Evolutionary conservation across 208 protist species (phyloP), one percentile per base, ranked within the genome.

Genomic region (Leishmania guyanensis): DNA sequence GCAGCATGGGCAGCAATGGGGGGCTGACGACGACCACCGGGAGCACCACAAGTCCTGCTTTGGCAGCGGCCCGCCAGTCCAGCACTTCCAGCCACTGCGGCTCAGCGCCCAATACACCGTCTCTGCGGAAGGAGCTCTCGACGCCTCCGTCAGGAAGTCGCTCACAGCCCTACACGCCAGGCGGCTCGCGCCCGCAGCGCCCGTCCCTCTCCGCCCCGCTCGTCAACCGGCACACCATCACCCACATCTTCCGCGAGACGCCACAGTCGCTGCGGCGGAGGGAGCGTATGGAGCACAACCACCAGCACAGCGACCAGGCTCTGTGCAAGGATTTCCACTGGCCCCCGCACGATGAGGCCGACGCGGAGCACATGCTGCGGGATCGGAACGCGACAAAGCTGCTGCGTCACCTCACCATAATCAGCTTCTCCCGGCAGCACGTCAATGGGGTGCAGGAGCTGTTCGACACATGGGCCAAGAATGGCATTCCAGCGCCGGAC

Each of bases 401-500:
- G 78, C 80, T 94, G 77, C 83, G 88, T 39, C 92, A 96, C 84
- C 80, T 96, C 43, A 84, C 73, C 43, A 91, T 96, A 39, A 74
- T 94, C 54, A 84, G 84, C 65, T 94, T 93, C 75, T 90, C 92
- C 0, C 77, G 89, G 36, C 84, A 88, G 64, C 78, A 94, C 77
- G 76, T 89, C 9, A 79, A 75, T 17, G 89, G 87, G 39, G 84
- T 96, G 65, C 80, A 87, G 75, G 80, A 90, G 46, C 80, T 95
- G 17, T 91, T 96, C 76, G 82, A 93, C 46, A 90, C 86, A 58
- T 94, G 90, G 89, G 85, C 81, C 4, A 79, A 83, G 74, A 91
- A 93, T 72, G 87, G 89, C 77, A 96, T 93, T 65, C 85, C 86
- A 1, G 87, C 92, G 12, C 89, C 88, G 39, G 92, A 93, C 79